Conservation (phyloP, 2,329 filamentous ascomycete species). For the Colletotrichum navitas region DNA sequence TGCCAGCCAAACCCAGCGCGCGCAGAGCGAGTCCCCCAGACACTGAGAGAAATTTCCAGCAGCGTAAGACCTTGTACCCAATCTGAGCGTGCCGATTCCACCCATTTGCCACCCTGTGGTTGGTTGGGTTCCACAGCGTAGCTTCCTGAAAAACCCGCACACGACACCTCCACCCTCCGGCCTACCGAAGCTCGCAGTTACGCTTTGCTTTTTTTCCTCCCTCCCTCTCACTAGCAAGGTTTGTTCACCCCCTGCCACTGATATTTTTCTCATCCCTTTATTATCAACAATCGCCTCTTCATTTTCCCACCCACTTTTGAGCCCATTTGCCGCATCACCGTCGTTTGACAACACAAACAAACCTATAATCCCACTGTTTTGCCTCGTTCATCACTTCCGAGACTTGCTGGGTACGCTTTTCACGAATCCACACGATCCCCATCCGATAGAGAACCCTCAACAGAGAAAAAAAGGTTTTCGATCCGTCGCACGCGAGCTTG, state of each 20-base stretch:
- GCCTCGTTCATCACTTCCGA: neutral
- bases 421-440: slow-evolving; percentile 17
- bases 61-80: slow-evolving; percentile 22
- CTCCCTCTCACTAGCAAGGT: slow-evolving; percentile 26
- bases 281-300: slow-evolving; percentile 18
- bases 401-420: slow-evolving; percentile 1
- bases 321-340: slow-evolving; percentile 22
- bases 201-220: slow-evolving; percentile 4
- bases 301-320: neutral
- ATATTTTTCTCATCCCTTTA: slow-evolving; percentile 36
- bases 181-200: slow-evolving; percentile 25
- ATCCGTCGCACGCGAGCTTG: slow-evolving; percentile 17
- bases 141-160: slow-evolving; percentile 45
- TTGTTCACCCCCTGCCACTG: slow-evolving; percentile 12
- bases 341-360: slow-evolving; percentile 14
- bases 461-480: neutral
- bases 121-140: slow-evolving; percentile 10
- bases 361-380: neutral
- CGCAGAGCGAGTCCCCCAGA: slow-evolving; percentile 20
- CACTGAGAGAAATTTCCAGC: slow-evolving; percentile 37
- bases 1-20: neutral
- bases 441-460: slow-evolving; percentile 7
- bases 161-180: slow-evolving; percentile 41
- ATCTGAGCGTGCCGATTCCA: slow-evolving; percentile 6
- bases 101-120: slow-evolving; percentile 28